Evolutionary conservation across 2,329 filamentous ascomycete genomes (phyloP).

Genomic region (Blastomyces silverae): DNA sequence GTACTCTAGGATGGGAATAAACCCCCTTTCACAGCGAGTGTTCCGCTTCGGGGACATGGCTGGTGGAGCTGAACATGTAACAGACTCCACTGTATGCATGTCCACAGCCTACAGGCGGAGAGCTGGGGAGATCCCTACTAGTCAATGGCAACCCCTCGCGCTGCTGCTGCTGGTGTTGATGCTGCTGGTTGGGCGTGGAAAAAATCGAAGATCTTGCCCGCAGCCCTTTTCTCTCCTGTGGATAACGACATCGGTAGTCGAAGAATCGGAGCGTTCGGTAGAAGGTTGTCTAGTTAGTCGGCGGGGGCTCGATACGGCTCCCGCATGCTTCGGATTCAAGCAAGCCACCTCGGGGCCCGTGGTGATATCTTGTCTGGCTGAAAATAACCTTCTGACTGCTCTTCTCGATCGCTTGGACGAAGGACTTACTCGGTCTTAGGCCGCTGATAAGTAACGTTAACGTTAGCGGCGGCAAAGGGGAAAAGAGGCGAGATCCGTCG

Average conservation of each 20-base stretch:
- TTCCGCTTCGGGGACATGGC: background rate
- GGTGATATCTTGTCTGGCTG: background rate
- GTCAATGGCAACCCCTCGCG: background rate
- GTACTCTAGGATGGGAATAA: background rate
- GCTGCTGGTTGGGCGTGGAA: background rate
- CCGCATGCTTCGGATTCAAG: background rate
- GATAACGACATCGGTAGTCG: background rate
- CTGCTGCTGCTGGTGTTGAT: background rate
- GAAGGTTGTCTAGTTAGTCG: background rate
- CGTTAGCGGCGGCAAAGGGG: background rate
- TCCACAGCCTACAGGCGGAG: background rate
- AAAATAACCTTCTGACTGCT: background rate
- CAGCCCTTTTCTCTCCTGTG: background rate
- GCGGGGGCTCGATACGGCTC: background rate
- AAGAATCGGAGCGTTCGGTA: background rate
- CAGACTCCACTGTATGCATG: background rate
- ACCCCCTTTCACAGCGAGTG: background rate
- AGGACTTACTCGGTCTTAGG: background rate
- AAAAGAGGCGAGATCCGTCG: no score
- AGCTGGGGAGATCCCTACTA: background rate
- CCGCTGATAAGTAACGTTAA: background rate
- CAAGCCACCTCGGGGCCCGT: background rate
- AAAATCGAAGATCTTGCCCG: background rate
- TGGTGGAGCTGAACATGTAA: background rate
- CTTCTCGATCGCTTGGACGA: background rate